Conservation (phyloP, 1,284 basidiomycete species). For the Inonotus obliquus region DNA sequence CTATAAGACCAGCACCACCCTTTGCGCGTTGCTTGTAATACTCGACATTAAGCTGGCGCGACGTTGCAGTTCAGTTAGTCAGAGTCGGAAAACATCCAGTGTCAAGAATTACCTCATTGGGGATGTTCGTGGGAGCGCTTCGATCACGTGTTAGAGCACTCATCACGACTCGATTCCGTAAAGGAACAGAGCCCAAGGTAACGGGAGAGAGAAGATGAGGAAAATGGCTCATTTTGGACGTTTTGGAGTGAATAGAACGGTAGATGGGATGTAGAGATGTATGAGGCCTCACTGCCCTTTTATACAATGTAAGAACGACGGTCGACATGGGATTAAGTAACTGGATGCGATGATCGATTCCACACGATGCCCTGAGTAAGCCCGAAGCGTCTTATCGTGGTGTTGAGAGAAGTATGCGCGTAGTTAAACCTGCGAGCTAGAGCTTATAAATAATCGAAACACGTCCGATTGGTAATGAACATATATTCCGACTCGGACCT, state of each 20-base stretch:
- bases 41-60: conserved; percentile 29
- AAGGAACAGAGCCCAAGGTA: conserved; percentile 29
- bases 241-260: not conserved
- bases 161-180: conserved; percentile 31
- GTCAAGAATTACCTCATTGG: conserved; percentile 28
- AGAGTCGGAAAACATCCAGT: no score
- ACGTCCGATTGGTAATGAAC: no score
- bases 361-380: not conserved
- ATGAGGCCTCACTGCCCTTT: not conserved
- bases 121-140: conserved; percentile 29
- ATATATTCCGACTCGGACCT: not conserved
- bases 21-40: conserved; percentile 44
- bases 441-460: no score
- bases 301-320: not conserved
- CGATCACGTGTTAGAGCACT: conserved; percentile 34
- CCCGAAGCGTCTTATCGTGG: not conserved
- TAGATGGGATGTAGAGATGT: not conserved
- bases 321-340: not conserved
- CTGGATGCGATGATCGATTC: not conserved
- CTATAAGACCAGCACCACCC: conserved; percentile 38
- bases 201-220: conserved; percentile 31
- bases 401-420: no score
- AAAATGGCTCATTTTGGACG: not conserved
- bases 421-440: no score
- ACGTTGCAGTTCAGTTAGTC: no score